A percentile compares a stretch with the other conserved stretches of the same genome.
phyloP scores from a whole-genome alignment of 2,329 filamentous ascomycete species.

The Microdochium nivale region DNA sequence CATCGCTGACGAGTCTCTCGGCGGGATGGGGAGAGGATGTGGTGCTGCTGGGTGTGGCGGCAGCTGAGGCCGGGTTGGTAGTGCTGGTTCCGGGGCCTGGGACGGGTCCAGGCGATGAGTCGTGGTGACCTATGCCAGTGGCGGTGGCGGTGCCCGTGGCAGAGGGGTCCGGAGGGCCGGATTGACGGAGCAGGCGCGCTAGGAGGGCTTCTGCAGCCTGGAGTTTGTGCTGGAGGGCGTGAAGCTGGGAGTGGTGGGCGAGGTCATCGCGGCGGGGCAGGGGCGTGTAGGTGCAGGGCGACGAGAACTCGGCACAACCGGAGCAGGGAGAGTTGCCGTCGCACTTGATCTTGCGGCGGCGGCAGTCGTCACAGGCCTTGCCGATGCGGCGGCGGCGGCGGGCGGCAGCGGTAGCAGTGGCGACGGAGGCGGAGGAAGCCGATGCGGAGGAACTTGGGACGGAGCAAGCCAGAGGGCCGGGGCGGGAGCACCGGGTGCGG shows the following conservation, averaged over 20 bases:
- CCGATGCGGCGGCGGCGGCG: conserved; percentile 2
- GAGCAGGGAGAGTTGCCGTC: conserved; percentile 5
- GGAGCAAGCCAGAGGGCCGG: too few relatives aligned
- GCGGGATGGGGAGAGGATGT: neutral
- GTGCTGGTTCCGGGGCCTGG: too few relatives aligned
- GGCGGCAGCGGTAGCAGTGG: neutral
- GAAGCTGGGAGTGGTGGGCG: neutral
- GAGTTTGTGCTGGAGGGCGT: conserved; percentile 1
- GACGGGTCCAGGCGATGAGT: too few relatives aligned
- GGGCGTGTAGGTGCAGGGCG: neutral
- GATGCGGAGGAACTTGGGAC: too few relatives aligned
- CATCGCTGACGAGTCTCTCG: neutral
- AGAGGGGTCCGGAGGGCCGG: neutral
- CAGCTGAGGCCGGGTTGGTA: neutral
- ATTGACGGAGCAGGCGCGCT: neutral
- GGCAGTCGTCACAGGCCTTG: conserved; percentile 5
- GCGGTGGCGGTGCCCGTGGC: neutral
- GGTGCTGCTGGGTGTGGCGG: neutral
- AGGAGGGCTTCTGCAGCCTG: conserved; percentile 4
- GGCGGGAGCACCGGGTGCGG: too few relatives aligned
- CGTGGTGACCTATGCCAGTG: too few relatives aligned
- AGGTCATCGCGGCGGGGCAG: neutral
- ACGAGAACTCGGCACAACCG: conserved; percentile 5
- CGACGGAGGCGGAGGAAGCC: neutral
- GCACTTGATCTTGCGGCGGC: conserved; percentile 6